Conservation (phyloP, 495 filamentous ascomycete genomes). For the Pyrenopolyporus hunteri region DNA sequence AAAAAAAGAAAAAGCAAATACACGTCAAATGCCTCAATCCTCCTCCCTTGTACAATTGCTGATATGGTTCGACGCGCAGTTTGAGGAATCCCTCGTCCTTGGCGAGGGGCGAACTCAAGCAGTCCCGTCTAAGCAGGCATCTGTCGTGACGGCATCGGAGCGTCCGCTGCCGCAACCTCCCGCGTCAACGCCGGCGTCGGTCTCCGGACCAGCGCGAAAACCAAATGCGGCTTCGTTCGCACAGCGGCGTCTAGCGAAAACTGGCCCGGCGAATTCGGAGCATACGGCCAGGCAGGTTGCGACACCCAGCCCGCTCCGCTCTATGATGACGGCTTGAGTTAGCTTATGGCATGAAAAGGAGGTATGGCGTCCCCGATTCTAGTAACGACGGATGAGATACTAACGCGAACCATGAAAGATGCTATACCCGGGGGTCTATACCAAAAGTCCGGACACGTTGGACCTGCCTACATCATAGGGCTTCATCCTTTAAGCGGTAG, state of each 20-base stretch:
- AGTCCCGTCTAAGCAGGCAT: conserved; percentile 62
- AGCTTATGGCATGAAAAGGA: conserved; percentile 35
- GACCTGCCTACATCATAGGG: conserved; percentile 32
- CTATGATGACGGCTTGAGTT: conserved; percentile 65
- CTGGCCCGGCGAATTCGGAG: conserved; percentile 48
- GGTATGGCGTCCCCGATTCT: conserved; percentile 16
- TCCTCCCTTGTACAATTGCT: conserved; percentile 10
- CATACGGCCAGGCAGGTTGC: conserved; percentile 49
- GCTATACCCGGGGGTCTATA: conserved; percentile 32
- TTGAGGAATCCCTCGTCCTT: conserved; percentile 92
- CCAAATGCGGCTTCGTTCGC: conserved; percentile 40
- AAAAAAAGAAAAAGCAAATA: conserved; percentile 13
- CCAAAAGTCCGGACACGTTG: conserved; percentile 18
- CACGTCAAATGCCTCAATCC: background rate
- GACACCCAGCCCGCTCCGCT: conserved; percentile 64
- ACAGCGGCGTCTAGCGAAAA: conserved; percentile 42
- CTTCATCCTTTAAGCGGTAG: conserved; percentile 29
- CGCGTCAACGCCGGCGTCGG: conserved; percentile 46
- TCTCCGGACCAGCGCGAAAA: conserved; percentile 49
- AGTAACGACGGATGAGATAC: background rate
- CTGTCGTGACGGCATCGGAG: conserved; percentile 38
- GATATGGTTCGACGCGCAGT: conserved; percentile 53
- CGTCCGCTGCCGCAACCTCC: conserved; percentile 48
- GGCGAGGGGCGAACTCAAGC: conserved; percentile 87
- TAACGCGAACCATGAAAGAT: conserved; percentile 32